phyloP scores from a whole-genome alignment of 495 filamentous ascomycete species.

The Tricharina praecox region DNA sequence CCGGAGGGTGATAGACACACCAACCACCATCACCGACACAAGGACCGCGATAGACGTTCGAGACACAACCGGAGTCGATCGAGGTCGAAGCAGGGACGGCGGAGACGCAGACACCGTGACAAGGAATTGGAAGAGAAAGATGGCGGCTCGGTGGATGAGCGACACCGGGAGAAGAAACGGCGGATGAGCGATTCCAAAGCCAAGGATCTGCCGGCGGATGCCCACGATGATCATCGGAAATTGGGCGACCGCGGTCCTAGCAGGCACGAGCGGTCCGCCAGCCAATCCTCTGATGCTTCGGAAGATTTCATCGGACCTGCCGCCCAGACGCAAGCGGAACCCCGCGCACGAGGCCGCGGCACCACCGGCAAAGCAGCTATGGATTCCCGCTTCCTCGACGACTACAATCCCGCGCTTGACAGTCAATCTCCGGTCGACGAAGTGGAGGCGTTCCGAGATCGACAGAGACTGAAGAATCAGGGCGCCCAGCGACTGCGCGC shows the following conservation, averaged over 20 bases:
- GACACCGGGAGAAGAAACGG: too few species aligned
- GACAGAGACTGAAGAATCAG: slow-evolving; percentile 60
- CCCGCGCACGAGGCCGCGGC: slow-evolving; percentile 61
- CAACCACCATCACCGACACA: slow-evolving; percentile 3
- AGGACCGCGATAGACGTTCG: slow-evolving; percentile 10
- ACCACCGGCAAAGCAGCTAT: slow-evolving; percentile 45
- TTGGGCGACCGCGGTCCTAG: too few species aligned
- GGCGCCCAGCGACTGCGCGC: slow-evolving; percentile 61
- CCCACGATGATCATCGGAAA: not conserved
- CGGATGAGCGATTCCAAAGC: too few species aligned
- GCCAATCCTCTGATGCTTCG: slow-evolving; percentile 56
- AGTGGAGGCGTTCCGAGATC: slow-evolving; percentile 64
- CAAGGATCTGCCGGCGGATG: too few species aligned
- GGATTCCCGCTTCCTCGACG: slow-evolving; percentile 57
- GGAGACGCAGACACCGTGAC: not conserved
- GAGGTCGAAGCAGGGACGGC: not conserved
- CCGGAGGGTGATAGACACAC: not conserved
- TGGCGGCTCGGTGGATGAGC: too few species aligned
- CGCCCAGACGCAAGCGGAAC: slow-evolving; percentile 34
- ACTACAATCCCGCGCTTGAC: slow-evolving; percentile 64
- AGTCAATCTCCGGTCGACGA: slow-evolving; percentile 52
- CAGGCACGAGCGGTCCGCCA: too few species aligned
- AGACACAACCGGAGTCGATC: not conserved
- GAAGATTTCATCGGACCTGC: slow-evolving; percentile 72
- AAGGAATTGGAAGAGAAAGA: not conserved